Base-by-base conservation (phyloP, 768 basidiomycete species). In the Polyporus arcularius region DNA sequence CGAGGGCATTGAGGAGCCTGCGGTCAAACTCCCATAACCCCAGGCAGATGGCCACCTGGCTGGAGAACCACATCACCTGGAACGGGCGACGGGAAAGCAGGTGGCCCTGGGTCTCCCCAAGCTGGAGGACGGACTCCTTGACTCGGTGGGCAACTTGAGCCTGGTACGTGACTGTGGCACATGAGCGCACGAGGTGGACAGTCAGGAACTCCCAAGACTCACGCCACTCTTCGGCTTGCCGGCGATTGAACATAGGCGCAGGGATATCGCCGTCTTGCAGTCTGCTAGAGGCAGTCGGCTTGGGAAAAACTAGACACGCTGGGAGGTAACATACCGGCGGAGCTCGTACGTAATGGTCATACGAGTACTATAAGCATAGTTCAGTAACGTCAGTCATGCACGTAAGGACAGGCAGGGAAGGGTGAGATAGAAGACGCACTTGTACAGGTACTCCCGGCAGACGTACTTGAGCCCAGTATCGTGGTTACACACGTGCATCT, bases 141-240 rank as follows among this genome's bases (percentile, higher is more conserved):
- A 86, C 83, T 40, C 83, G 81, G 62, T 82, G 78, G n/a, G 89
- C 81, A 32, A 90, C 82, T 40, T 82, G 83, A 31, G 80, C 81
- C 65, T 90, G 88, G 66, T 91, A 87, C 62, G 78, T 82, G 12
- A 92, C 89, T 91, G 64, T 4, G 15, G 40, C 8, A 50, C 4
- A 47, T 40, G 39, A n/a, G 41, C 4, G 12, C 11, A 31, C 32
- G n/a, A n/a, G 49, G 47, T 30, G 18, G 47, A 30, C 47, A 30
- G 28, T 11, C 16, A 3, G 38, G 14, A 38, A 40, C 16, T 7
- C 16, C 26, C 15, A 40, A 15, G 7, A 85, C 89, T 71, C 73
- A 92, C 90, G 77, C 90, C 90, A 92, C 67, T 92, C 88, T 65
- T 88, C 85, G 0, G 87, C 85, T 60, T 90, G 87, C 66, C 84